Conservation (phyloP, 2,329 filamentous ascomycete genomes). For the Calonectria henricotiae region DNA sequence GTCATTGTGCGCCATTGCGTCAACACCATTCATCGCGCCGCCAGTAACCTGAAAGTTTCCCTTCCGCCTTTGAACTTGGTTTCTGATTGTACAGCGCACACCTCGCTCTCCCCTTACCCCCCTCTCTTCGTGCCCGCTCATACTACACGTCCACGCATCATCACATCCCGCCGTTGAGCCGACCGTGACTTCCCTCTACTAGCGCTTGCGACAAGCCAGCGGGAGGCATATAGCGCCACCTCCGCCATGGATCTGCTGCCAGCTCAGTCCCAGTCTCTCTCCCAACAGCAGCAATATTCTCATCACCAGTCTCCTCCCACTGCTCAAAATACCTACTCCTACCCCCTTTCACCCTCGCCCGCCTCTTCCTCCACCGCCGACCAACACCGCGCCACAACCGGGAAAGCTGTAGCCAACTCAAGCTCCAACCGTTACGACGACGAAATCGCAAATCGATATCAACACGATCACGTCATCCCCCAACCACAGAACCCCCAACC, state of each 20-base stretch:
- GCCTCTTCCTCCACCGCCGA: conserved; percentile 45
- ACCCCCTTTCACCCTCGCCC: conserved; percentile 46
- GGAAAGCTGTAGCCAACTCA: conserved; percentile 44
- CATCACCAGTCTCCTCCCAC: conserved; percentile 43
- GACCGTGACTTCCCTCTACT: conserved; percentile 30
- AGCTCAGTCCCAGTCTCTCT: conserved; percentile 47
- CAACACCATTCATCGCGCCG: conserved; percentile 50
- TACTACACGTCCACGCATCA: conserved; percentile 39
- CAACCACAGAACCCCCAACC: conserved; percentile 47
- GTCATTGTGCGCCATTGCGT: conserved; percentile 49
- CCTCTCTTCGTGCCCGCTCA: conserved; percentile 30
- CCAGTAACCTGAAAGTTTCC: conserved; percentile 44
- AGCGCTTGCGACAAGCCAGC: conserved; percentile 39
- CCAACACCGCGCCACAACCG: conserved; percentile 40
- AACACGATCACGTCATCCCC: conserved; percentile 44
- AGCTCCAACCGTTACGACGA: conserved; percentile 46
- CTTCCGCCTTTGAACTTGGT: conserved; percentile 31
- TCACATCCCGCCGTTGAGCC: conserved; percentile 39
- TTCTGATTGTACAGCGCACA: conserved; percentile 10
- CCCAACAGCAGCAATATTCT: conserved; percentile 40
- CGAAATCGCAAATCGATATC: conserved; percentile 36
- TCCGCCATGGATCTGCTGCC: conserved; percentile 55
- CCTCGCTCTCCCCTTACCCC: conserved; percentile 40
- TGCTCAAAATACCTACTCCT: conserved; percentile 41
- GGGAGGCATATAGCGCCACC: conserved; percentile 52